Conservation (phyloP, 805 yeast genomes). For the Osmozyma mogii region DNA sequence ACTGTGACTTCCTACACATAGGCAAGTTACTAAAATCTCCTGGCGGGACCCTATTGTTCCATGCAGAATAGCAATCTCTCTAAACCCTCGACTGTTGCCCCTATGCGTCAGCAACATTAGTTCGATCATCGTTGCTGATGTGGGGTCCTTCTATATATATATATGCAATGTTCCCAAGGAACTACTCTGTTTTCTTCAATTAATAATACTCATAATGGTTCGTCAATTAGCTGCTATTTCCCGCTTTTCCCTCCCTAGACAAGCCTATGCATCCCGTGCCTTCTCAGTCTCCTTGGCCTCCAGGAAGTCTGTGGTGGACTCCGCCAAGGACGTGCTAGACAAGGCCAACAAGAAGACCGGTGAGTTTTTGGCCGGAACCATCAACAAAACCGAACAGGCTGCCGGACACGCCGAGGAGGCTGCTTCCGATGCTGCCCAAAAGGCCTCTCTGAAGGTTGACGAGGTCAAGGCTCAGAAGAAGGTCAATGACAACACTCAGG, state of each 20-base stretch:
- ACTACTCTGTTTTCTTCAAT: too few relatives aligned
- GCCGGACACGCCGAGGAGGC: conserved; percentile 16
- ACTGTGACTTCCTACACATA: too few relatives aligned
- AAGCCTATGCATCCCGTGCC: not conserved
- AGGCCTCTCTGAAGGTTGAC: conserved; percentile 1
- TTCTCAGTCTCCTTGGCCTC: not conserved
- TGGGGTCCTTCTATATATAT: too few relatives aligned
- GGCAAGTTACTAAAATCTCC: too few relatives aligned
- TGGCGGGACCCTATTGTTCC: too few relatives aligned
- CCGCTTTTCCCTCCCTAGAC: conserved; percentile 1
- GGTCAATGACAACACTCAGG: conserved; percentile 22
- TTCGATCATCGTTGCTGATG: too few relatives aligned
- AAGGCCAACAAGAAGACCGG: conserved; percentile 31
- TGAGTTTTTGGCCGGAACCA: conserved; percentile 31
- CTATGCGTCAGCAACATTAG: too few relatives aligned
- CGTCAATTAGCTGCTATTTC: not conserved
- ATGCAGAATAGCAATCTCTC: too few relatives aligned
- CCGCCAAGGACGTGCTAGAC: conserved; percentile 28
- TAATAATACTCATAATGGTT: not conserved
- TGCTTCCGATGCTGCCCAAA: conserved; percentile 7
- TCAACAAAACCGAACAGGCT: conserved; percentile 26
- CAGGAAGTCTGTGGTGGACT: conserved; percentile 19
- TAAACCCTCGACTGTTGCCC: too few relatives aligned
- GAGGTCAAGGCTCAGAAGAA: conserved; percentile 11
- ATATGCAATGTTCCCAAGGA: too few relatives aligned